Evolutionary conservation across 1,284 basidiomycete species (phyloP).

Genomic region (Peniophora sp.): DNA sequence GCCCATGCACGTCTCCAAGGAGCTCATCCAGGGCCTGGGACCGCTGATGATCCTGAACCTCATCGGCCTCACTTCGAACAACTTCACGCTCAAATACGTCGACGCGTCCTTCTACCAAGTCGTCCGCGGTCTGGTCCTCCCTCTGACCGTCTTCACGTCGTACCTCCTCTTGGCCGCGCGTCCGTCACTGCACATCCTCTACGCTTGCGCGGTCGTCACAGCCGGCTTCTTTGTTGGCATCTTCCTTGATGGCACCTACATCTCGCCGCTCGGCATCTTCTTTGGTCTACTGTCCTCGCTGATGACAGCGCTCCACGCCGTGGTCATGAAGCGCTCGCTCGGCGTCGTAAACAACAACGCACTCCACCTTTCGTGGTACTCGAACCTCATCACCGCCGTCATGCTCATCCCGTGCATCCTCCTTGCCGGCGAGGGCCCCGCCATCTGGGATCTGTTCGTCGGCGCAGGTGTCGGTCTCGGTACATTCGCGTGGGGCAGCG

Average conservation of each 20-base stretch:
- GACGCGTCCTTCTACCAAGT: conserved; percentile 91
- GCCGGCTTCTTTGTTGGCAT: conserved; percentile 81
- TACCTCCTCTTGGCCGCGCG: conserved; percentile 61
- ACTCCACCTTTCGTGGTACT: conserved; percentile 78
- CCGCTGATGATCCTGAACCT: conserved; percentile 73
- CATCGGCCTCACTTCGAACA: conserved; percentile 77
- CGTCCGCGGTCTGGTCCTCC: conserved; percentile 79
- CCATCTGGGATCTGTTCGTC: conserved; percentile 51
- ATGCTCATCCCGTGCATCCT: conserved; percentile 60
- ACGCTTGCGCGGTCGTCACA: conserved; percentile 70
- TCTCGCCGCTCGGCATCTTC: conserved; percentile 55
- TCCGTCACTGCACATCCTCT: conserved; percentile 64
- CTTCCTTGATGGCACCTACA: conserved; percentile 60
- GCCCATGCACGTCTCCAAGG: conserved; percentile 49
- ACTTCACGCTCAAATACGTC: conserved; percentile 86
- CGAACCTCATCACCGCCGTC: conserved; percentile 66
- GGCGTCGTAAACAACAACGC: conserved; percentile 72
- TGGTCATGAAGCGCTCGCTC: conserved; percentile 78
- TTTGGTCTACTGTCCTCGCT: conserved; percentile 74
- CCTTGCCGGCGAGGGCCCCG: conserved; percentile 63
- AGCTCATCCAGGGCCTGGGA: conserved; percentile 61
- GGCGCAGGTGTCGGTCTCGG: conserved; percentile 33
- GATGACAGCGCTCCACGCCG: conserved; percentile 77
- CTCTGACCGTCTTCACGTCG: conserved; percentile 79
- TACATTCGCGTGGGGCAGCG: conserved; percentile 73